Evolutionary conservation across 805 yeast species (phyloP).

Genomic region (Wickerhamia fluorescens): DNA sequence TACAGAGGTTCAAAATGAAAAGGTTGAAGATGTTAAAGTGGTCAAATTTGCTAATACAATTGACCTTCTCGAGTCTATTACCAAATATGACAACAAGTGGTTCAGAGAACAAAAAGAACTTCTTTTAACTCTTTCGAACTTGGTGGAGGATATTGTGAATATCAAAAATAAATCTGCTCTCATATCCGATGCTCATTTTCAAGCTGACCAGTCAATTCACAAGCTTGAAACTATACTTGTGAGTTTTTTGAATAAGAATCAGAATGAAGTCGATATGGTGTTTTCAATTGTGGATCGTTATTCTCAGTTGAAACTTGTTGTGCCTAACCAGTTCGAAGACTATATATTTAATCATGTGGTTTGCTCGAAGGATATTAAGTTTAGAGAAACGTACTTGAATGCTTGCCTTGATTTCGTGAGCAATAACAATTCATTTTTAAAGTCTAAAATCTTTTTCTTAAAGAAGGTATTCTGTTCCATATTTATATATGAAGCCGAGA

Average conservation of each 20-base stretch:
- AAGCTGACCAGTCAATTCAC: constrained; percentile 61
- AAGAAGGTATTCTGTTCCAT: constrained; percentile 60
- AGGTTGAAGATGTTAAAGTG: constrained; percentile 47
- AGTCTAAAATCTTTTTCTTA: constrained; percentile 50
- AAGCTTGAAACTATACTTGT: constrained; percentile 45
- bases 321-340: constrained; percentile 44
- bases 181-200: constrained; percentile 58
- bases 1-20: constrained; percentile 41
- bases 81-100: constrained; percentile 51
- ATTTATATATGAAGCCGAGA: constrained; percentile 53
- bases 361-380: constrained; percentile 36
- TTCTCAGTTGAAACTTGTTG: constrained; percentile 39
- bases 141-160: constrained; percentile 37
- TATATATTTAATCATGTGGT: constrained; percentile 54
- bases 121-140: constrained; percentile 34
- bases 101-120: constrained; percentile 9
- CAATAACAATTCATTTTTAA: constrained; percentile 36
- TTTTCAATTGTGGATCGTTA: constrained; percentile 28
- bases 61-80: constrained; percentile 53
- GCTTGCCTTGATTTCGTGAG: constrained; percentile 44
- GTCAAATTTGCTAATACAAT: constrained; percentile 67
- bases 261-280: constrained; percentile 19
- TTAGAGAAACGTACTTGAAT: constrained; percentile 45
- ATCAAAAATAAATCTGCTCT: constrained; percentile 37
- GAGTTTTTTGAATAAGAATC: constrained; percentile 17